Base-by-base conservation (phyloP, 495 filamentous ascomycete species). In the Mytilinidion resinicola region DNA sequence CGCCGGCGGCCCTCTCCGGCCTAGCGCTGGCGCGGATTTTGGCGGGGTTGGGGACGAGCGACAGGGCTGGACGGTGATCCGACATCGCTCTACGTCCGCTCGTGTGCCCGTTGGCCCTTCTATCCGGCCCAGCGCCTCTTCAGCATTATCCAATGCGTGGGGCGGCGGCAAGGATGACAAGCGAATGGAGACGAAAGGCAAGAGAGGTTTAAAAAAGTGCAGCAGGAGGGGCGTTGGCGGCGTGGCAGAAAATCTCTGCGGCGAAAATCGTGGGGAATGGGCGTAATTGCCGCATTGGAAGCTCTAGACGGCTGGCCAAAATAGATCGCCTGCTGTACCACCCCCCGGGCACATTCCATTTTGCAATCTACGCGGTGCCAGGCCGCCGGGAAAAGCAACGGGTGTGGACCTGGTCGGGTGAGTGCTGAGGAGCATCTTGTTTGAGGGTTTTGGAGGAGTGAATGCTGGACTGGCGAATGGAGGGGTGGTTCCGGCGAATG, bases 121-220 rank as follows among this genome's bases (percentile, higher is more conserved):
- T 30, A 30, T 30, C 25, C 25, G 25, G 25, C 25, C 25, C 19
- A n/a, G n/a, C n/a, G n/a, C n/a, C n/a, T n/a, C 19, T 3, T 1
- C 11, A 21, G 10, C 14, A 49, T 49, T 49, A 49, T 49, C 46
- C 46, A 49, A 49, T 49, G 19, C 46, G 46, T 49, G 46, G 46
- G 46, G 46, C 21, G 21, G 46, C 25, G 25, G n/a, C 5, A 30
- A 21, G 1, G 15, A 14, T 1, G 20, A 49, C 14, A 25, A 3
- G 21, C 33, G 6, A 25, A n/a, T n/a, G 44, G 10, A 11, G 44
- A 10, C 21, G 46, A 19, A 6, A 14, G n/a, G 15, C 14, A 19
- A 8, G 7, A 49, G 7, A 1, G 14, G 21, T 25, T 7, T 46
- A 21, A 20, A 21, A 25, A 6, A 5, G 3, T 8, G 21, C 15